Percentiles rank a stretch among this genome's conserved stretches.
These are phyloP conservation scores for Cutaneotrichosporon daszewskae DNA, from an alignment of 1,284 basidiomycete species.

Conservation along the genomic window DNA sequence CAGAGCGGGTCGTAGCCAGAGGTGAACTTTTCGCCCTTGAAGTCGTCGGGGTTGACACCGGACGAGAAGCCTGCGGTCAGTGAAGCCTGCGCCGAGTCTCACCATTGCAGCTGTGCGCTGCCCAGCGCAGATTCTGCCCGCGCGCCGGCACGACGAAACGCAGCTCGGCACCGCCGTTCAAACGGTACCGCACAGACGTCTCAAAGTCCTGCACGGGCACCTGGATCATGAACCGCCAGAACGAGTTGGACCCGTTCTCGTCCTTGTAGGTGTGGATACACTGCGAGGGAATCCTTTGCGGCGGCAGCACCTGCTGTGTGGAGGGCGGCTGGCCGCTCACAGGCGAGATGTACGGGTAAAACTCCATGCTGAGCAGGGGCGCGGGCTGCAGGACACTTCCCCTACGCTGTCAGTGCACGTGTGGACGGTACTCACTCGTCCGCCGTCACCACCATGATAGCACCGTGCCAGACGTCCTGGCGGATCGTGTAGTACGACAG, in stretches of 20 bases:
- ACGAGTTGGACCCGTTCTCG: constrained; percentile 67
- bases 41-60: constrained; percentile 48
- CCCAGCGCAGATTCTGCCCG: constrained; percentile 84
- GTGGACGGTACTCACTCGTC: constrained; percentile 21
- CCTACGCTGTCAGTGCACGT: constrained; percentile 9
- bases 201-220: constrained; percentile 69
- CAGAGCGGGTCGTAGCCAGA: constrained; percentile 80
- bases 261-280: constrained; percentile 76
- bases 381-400: constrained; percentile 70
- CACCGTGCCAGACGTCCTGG: constrained; percentile 74
- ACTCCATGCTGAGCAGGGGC: constrained; percentile 63
- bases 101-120: constrained; percentile 60
- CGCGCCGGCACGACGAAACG: constrained; percentile 78
- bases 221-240: constrained; percentile 89
- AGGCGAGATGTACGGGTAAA: constrained; percentile 30
- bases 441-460: constrained; percentile 69
- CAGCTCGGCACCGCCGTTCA: constrained; percentile 71
- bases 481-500: constrained; percentile 84
- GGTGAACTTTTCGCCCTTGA: constrained; percentile 55
- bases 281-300: constrained; percentile 54
- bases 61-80: constrained; percentile 48
- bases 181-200: constrained; percentile 69
- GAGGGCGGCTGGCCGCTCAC: neutral
- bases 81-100: neutral
- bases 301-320: constrained; percentile 11